Evolutionary conservation across 805 yeast species (phyloP).

Genomic region (Candida sanyiensis): DNA sequence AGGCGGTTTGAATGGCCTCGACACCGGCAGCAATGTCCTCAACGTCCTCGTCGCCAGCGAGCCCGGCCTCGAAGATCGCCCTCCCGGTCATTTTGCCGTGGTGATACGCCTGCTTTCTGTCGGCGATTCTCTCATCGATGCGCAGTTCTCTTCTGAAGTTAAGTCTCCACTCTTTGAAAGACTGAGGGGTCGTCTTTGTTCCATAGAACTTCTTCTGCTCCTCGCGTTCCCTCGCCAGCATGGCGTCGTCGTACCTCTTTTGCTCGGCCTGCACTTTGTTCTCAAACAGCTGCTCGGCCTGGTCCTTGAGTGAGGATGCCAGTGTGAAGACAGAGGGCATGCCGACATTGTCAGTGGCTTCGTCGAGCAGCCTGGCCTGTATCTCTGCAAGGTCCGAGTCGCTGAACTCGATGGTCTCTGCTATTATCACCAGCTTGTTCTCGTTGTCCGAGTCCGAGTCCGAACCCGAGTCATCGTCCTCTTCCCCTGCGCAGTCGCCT

Average conservation of each 20-base stretch:
- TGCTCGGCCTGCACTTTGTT: slow-evolving; percentile 51
- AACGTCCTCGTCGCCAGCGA: slow-evolving; percentile 64
- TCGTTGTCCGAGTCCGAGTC: slow-evolving; percentile 43
- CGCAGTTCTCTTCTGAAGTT: slow-evolving; percentile 68
- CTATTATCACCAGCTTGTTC: slow-evolving; percentile 43
- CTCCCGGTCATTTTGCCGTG: slow-evolving; percentile 78
- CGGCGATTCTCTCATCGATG: slow-evolving; percentile 51
- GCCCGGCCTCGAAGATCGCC: slow-evolving; percentile 85
- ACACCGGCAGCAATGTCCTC: slow-evolving; percentile 32
- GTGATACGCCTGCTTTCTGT: slow-evolving; percentile 52
- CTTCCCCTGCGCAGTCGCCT: slow-evolving; percentile 21
- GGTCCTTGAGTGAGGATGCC: slow-evolving; percentile 71
- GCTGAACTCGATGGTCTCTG: slow-evolving; percentile 55
- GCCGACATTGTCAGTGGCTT: slow-evolving; percentile 77
- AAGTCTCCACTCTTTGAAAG: slow-evolving; percentile 67
- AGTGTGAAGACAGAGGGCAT: slow-evolving; percentile 88
- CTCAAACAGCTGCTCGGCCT: slow-evolving; percentile 64
- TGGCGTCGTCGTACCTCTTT: slow-evolving; percentile 49
- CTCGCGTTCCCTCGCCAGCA: slow-evolving; percentile 62
- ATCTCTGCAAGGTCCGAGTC: slow-evolving; percentile 39
- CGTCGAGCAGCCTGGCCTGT: slow-evolving; percentile 39
- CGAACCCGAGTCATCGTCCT: slow-evolving; percentile 29
- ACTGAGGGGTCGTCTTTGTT: slow-evolving; percentile 77
- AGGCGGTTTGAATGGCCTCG: slow-evolving; percentile 6
- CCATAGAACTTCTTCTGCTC: slow-evolving; percentile 90